phyloP scores from a whole-genome alignment of 345 rosid genomes.

The Odontarrhena argentea region DNA sequence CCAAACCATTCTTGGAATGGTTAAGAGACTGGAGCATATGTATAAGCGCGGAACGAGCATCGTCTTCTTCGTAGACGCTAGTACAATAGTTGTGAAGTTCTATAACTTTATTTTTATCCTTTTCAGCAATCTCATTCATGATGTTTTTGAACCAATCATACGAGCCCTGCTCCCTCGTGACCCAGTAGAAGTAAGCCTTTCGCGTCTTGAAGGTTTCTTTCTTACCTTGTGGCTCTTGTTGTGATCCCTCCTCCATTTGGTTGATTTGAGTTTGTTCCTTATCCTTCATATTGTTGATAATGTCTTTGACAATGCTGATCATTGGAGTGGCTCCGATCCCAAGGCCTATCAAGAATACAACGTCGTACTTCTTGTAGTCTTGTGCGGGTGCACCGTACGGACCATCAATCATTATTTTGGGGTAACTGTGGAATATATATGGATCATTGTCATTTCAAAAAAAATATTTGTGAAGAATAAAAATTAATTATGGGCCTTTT shows the following conservation, averaged over 20 bases:
- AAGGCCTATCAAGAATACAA: conserved; percentile 64
- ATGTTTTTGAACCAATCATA: conserved; percentile 80
- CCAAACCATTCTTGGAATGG: conserved; percentile 65
- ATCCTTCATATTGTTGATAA: conserved; percentile 54
- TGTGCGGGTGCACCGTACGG: conserved; percentile 92
- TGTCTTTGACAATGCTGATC: conserved; percentile 86
- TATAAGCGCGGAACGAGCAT: conserved; percentile 74
- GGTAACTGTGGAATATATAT: conserved; percentile 35
- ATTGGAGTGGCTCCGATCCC: conserved; percentile 85
- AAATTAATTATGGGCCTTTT: no score
- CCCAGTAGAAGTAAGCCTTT: conserved; percentile 77
- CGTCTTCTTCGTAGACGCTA: conserved; percentile 74
- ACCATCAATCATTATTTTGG: conserved; percentile 65
- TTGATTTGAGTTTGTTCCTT: conserved; percentile 43
- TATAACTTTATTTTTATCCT: conserved; percentile 57
- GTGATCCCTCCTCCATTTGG: conserved; percentile 39
- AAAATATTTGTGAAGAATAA: no score
- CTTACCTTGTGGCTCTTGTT: conserved; percentile 28
- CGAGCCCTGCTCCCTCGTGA: conserved; percentile 75
- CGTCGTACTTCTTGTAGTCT: conserved; percentile 70
- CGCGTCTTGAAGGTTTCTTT: conserved; percentile 55
- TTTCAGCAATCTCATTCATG: conserved; percentile 41
- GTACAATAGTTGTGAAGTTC: conserved; percentile 80
- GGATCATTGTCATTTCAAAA: conserved; percentile 1
- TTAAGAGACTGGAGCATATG: conserved; percentile 69